Evolutionary conservation across 345 rosid species (phyloP).

Genomic region (Eucalyptus tenuipes): DNA sequence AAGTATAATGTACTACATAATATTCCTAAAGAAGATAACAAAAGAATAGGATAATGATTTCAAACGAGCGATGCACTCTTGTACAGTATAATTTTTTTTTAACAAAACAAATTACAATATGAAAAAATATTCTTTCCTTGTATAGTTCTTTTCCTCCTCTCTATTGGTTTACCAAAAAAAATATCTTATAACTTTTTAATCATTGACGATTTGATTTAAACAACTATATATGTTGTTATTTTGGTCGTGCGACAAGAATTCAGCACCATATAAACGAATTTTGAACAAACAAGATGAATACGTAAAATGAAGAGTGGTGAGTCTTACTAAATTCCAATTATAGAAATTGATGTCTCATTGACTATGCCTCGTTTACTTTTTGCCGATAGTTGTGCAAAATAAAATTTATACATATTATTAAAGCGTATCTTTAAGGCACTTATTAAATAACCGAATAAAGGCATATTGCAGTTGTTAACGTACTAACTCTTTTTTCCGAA

Average conservation of each 20-base stretch:
- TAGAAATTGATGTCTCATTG: background rate
- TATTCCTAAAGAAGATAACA: background rate
- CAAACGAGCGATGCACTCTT: rapidly evolving
- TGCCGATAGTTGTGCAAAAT: background rate
- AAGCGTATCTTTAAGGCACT: background rate
- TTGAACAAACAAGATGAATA: background rate
- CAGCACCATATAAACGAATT: background rate
- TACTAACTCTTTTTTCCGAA: background rate
- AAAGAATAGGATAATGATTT: background rate
- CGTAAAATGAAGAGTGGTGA: background rate
- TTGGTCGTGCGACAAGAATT: rapidly evolving
- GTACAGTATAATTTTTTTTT: background rate
- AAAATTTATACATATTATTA: background rate
- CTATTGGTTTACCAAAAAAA: background rate
- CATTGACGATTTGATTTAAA: background rate
- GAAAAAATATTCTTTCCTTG: background rate
- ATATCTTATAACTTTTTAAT: background rate
- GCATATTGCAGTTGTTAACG: background rate
- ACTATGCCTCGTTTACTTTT: background rate
- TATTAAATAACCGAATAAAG: background rate
- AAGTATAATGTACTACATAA: background rate
- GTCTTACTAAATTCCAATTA: background rate
- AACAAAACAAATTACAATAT: background rate
- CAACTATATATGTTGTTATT: background rate
- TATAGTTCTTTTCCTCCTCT: background rate